Percentiles rank a stretch among this genome's conserved stretches.
Evolutionary conservation across 192 early-diverging fungal genomes (phyloP).

Genomic region (Geosiphon pyriformis): DNA sequence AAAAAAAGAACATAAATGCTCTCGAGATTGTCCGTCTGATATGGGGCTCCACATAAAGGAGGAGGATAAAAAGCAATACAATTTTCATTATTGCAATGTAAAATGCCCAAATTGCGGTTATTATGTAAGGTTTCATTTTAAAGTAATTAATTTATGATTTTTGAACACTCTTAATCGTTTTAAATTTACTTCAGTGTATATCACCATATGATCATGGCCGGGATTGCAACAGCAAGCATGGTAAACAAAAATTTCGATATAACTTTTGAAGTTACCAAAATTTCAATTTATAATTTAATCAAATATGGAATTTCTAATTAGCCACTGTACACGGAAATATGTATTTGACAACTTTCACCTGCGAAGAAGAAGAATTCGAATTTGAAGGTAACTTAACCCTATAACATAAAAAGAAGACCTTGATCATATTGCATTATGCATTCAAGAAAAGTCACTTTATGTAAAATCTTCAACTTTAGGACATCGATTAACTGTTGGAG

Average conservation of each 20-base stretch:
- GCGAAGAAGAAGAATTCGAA: conserved; percentile 5
- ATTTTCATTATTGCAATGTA: conserved; percentile 13
- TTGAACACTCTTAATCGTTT: not conserved
- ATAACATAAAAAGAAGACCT: not conserved
- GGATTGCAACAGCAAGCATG: not conserved
- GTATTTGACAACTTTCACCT: conserved; percentile 8
- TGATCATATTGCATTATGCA: not conserved
- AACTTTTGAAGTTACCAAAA: too few relatives aligned
- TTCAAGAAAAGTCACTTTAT: not conserved
- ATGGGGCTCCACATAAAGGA: not conserved
- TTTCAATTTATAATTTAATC: not conserved
- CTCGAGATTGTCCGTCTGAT: not conserved
- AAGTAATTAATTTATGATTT: not conserved
- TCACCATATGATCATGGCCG: conserved; percentile 6
- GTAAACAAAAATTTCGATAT: not conserved
- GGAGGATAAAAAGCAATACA: not conserved
- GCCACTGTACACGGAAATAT: conserved; percentile 21
- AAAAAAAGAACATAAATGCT: not conserved
- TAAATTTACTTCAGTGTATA: not conserved
- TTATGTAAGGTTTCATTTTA: conserved; percentile 7
- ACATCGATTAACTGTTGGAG: conserved; percentile 7
- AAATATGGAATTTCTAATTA: not conserved
- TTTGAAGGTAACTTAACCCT: not conserved
- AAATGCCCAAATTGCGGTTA: conserved; percentile 14
- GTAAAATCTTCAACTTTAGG: not conserved